Conservation (phyloP, 352 stramenopile species). For the Globisporangium irregulare region DNA sequence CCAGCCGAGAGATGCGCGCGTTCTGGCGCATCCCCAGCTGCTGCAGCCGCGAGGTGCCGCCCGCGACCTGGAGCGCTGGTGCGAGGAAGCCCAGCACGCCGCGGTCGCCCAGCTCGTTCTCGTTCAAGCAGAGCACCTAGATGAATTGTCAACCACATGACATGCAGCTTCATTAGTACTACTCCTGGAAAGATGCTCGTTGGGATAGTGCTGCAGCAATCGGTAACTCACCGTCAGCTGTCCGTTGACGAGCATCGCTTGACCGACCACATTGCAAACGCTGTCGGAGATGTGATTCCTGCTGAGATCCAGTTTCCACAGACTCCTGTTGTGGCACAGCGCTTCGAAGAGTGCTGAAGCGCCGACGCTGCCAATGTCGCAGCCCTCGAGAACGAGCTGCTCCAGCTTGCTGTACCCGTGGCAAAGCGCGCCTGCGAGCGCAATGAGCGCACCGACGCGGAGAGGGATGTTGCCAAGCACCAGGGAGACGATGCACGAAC, state of each 20-base stretch:
- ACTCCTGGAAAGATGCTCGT: background rate
- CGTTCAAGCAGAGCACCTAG: constrained; percentile 46
- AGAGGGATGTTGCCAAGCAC: constrained; percentile 61
- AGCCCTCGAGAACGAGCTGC: constrained; percentile 71
- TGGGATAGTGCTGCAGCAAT: background rate
- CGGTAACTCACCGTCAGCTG: constrained; percentile 29
- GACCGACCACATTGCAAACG: constrained; percentile 34
- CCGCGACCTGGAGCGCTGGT: constrained; percentile 36
- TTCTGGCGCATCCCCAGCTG: constrained; percentile 51
- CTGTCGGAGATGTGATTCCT: constrained; percentile 61
- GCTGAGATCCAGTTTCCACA: constrained; percentile 78
- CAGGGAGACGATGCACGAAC: constrained; percentile 40
- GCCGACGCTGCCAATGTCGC: constrained; percentile 46
- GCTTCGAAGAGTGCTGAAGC: constrained; percentile 50
- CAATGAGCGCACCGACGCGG: constrained; percentile 28
- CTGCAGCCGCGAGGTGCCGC: constrained; percentile 31
- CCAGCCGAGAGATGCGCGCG: constrained; percentile 34
- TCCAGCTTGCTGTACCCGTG: constrained; percentile 51
- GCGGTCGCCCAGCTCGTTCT: constrained; percentile 56
- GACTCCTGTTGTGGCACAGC: constrained; percentile 35
- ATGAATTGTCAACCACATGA: no score
- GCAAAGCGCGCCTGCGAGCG: constrained; percentile 42
- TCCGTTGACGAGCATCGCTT: constrained; percentile 31
- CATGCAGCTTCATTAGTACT: background rate
- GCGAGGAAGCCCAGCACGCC: constrained; percentile 45